phyloP scores from a whole-genome alignment of 306 rosid genomes.

The Cicer bijugum region DNA sequence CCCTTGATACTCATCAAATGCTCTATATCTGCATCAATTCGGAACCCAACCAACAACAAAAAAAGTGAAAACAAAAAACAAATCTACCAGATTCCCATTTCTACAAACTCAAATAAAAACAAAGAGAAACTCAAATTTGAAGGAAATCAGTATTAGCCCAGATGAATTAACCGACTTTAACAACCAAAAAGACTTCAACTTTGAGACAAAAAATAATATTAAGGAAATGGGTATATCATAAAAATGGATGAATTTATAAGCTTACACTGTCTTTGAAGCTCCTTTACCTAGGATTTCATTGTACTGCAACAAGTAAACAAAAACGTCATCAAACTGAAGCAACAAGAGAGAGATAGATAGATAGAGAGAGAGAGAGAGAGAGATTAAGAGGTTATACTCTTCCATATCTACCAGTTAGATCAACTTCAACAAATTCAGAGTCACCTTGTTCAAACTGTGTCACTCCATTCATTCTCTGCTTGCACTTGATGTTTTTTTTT shows the following conservation, averaged over 20 bases:
- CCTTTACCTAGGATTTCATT: conserved; percentile 98
- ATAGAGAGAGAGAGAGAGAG: conserved; percentile 27
- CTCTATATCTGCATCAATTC: conserved; percentile 74
- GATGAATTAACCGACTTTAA: conserved; percentile 17
- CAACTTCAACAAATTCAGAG: conserved; percentile 87
- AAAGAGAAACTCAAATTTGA: conserved; percentile 43
- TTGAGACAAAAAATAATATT: not conserved
- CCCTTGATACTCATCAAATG: conserved; percentile 98
- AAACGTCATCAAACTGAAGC: conserved; percentile 40
- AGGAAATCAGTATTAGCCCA: conserved; percentile 45
- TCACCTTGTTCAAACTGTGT: conserved; percentile 60
- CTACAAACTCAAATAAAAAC: conserved; percentile 33
- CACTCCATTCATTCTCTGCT: conserved; percentile 63
- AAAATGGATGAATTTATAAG: conserved; percentile 4
- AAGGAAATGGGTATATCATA: conserved; percentile 6
- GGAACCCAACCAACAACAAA: not conserved
- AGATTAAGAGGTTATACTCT: conserved; percentile 58
- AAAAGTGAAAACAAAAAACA: not conserved
- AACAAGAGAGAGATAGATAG: not conserved
- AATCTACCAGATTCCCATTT: conserved; percentile 43
- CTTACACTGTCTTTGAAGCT: conserved; percentile 95
- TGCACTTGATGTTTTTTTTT: conserved; percentile 33
- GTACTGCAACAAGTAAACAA: conserved; percentile 71
- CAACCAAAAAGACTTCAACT: conserved; percentile 33
- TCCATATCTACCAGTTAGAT: conserved; percentile 99